phyloP scores from a whole-genome alignment of 495 filamentous ascomycete genomes.

The Xylaria venustula region DNA sequence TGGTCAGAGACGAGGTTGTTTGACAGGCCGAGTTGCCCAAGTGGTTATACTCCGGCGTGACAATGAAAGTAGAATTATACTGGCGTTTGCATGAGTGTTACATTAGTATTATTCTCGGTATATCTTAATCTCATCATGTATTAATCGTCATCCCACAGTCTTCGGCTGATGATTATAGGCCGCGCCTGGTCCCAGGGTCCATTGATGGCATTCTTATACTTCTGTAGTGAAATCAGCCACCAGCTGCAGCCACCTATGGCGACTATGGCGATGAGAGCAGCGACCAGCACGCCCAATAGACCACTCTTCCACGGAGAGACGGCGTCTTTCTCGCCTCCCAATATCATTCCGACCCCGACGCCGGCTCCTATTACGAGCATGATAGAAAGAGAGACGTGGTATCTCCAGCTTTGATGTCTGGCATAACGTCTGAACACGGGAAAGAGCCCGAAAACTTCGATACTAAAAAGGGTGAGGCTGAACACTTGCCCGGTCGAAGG shows the following conservation, averaged over 20 bases:
- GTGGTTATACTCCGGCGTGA: no score
- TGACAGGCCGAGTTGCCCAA: no score
- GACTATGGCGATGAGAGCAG: slow-evolving; percentile 60
- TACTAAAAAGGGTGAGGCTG: slow-evolving; percentile 89
- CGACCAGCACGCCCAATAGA: slow-evolving; percentile 70
- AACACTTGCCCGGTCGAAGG: slow-evolving; percentile 92
- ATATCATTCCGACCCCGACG: slow-evolving; percentile 71
- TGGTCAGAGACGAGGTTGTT: no score
- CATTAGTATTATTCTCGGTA: background rate
- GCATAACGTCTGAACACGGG: slow-evolving; percentile 90
- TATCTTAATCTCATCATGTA: slow-evolving; percentile 3
- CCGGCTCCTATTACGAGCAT: slow-evolving; percentile 77
- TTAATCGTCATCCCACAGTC: slow-evolving; percentile 49
- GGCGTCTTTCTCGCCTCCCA: slow-evolving; percentile 37
- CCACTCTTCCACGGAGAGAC: slow-evolving; percentile 67
- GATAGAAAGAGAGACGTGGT: slow-evolving; percentile 75
- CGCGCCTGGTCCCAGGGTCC: slow-evolving; percentile 97
- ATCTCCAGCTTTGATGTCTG: slow-evolving; percentile 77
- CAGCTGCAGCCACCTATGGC: slow-evolving; percentile 93
- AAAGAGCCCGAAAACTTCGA: slow-evolving; percentile 96
- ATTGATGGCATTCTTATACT: slow-evolving; percentile 98
- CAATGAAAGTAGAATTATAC: no score
- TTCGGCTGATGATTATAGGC: slow-evolving; percentile 65
- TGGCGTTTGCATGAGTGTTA: no score
- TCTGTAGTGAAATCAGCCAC: slow-evolving; percentile 97